Evolutionary conservation across 2,329 filamentous ascomycete genomes (phyloP).

Genomic region (Botrytis aclada): DNA sequence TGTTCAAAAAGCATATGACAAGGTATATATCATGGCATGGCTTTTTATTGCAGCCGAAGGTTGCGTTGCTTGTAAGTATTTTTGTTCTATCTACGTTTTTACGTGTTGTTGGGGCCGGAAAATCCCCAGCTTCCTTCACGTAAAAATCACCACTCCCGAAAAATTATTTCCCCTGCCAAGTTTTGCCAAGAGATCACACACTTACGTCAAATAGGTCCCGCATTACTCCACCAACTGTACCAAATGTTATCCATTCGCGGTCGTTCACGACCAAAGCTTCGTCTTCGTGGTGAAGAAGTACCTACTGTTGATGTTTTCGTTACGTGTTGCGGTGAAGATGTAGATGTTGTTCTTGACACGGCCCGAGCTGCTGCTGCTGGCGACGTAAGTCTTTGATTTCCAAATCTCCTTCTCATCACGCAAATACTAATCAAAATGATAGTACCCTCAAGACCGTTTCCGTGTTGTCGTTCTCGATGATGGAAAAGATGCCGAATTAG

Average conservation of each 20-base stretch:
- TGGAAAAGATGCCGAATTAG: slow-evolving; percentile 46
- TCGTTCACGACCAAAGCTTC: slow-evolving; percentile 51
- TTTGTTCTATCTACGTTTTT: no score
- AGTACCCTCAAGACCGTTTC: slow-evolving; percentile 51
- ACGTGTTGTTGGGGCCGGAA: background rate
- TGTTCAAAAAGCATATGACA: slow-evolving; percentile 44
- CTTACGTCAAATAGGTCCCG: slow-evolving; percentile 42
- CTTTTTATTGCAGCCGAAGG: slow-evolving; percentile 55
- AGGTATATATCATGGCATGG: slow-evolving; percentile 52
- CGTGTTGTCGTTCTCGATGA: slow-evolving; percentile 57
- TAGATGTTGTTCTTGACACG: slow-evolving; percentile 48
- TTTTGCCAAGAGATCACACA: background rate
- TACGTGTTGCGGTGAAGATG: slow-evolving; percentile 56
- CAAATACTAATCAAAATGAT: background rate
- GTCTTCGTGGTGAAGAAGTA: slow-evolving; percentile 38
- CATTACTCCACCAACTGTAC: slow-evolving; percentile 56
- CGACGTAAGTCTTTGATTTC: slow-evolving; percentile 38
- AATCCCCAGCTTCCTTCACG: background rate
- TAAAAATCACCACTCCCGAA: background rate
- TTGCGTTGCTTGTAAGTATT: slow-evolving; percentile 41
- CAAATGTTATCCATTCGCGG: slow-evolving; percentile 56
- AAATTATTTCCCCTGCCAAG: background rate
- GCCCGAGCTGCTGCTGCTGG: slow-evolving; percentile 51
- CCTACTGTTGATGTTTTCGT: slow-evolving; percentile 57
- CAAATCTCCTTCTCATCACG: background rate